phyloP scores from a whole-genome alignment of 2,329 filamentous ascomycete genomes.

The Microdochium paspali region DNA sequence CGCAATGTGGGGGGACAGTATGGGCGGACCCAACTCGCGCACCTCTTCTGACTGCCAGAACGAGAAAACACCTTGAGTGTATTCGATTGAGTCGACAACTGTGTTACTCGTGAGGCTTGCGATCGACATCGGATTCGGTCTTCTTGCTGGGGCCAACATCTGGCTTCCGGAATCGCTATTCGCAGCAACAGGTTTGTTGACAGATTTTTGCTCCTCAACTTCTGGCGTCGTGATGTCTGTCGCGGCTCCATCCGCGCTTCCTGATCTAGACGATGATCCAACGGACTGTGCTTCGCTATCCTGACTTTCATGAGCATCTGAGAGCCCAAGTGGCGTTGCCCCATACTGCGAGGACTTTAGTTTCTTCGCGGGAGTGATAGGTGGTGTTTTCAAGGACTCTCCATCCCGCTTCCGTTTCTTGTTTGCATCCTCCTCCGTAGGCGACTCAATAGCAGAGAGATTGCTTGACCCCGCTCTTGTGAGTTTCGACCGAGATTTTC shows the following conservation, averaged over 20 bases:
- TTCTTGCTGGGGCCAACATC: neutral
- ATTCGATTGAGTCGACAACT: neutral
- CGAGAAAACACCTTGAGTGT: neutral
- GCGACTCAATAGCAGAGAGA: conserved; percentile 24
- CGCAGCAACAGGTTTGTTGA: neutral
- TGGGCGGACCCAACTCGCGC: too few species aligned
- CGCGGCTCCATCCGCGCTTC: conserved; percentile 17
- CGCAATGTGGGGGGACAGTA: too few species aligned
- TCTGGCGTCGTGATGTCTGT: conserved; percentile 42
- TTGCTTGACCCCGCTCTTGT: conserved; percentile 21
- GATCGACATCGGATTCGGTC: neutral
- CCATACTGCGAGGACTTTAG: conserved; percentile 26
- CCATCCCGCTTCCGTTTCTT: conserved; percentile 32
- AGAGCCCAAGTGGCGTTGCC: conserved; percentile 15
- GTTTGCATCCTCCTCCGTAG: conserved; percentile 13
- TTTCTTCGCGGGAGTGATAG: conserved; percentile 44
- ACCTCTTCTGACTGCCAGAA: neutral
- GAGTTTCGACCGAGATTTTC: conserved; percentile 26
- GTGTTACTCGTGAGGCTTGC: neutral
- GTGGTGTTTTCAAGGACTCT: conserved; percentile 40
- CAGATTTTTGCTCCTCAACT: conserved; percentile 6
- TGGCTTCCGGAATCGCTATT: neutral
- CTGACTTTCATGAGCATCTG: conserved; percentile 22
- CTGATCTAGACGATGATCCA: conserved; percentile 19
- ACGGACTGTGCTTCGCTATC: conserved; percentile 25